Conservation (phyloP, 2,329 filamentous ascomycete genomes). For the Mollisia scopiformis region DNA sequence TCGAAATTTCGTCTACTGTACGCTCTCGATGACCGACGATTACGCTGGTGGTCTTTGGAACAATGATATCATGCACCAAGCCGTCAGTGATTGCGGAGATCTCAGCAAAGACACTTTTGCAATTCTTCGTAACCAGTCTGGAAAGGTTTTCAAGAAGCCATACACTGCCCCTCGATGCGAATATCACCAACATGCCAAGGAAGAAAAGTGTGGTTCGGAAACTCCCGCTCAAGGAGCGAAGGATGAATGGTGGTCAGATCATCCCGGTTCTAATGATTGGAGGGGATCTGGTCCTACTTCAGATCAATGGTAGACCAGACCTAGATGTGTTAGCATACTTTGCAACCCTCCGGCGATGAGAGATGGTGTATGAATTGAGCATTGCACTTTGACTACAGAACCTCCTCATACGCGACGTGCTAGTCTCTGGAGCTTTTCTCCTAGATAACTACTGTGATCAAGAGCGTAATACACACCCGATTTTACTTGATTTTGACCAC, state of each 20-base stretch:
- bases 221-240: background rate
- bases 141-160: background rate
- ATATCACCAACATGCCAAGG: slow-evolving; percentile 1
- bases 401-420: too few relatives aligned
- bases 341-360: too few relatives aligned
- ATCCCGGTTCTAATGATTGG: too few relatives aligned
- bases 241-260: background rate
- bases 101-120: background rate
- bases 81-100: background rate
- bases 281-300: too few relatives aligned
- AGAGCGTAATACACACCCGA: too few relatives aligned
- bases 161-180: background rate
- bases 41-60: background rate
- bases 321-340: too few relatives aligned
- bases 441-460: too few relatives aligned
- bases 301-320: too few relatives aligned
- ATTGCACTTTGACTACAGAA: too few relatives aligned
- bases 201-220: background rate
- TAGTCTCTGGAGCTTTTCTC: too few relatives aligned
- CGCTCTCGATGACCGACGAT: background rate
- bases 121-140: background rate
- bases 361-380: too few relatives aligned
- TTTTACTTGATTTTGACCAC: too few relatives aligned
- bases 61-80: background rate
- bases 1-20: background rate